phyloP scores from a whole-genome alignment of 345 rosid genomes.

The Brassica nigra region DNA sequence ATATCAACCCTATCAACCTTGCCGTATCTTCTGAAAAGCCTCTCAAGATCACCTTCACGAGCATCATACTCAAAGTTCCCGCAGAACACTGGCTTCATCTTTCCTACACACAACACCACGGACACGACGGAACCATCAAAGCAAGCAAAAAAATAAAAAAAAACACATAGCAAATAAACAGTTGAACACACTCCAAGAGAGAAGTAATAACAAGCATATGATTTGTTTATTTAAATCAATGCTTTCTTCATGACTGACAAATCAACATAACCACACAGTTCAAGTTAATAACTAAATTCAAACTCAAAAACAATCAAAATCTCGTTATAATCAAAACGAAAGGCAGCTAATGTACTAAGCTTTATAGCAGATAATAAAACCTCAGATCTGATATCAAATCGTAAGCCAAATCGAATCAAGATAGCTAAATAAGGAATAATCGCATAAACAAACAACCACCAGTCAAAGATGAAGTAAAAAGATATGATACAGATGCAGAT shows the following conservation, averaged over 20 bases:
- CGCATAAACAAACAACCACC: neutral
- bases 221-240: no score
- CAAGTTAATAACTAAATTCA: neutral
- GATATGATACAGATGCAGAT: neutral
- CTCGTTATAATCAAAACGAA: neutral
- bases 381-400: conserved; percentile 20
- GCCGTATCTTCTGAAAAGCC: conserved; percentile 85
- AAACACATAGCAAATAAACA: neutral
- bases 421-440: neutral
- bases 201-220: no score
- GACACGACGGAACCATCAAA: no score
- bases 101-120: conserved; percentile 27
- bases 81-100: conserved; percentile 86
- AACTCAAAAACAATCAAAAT: conserved; percentile 1
- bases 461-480: neutral
- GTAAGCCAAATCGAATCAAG: neutral
- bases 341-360: neutral
- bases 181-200: neutral
- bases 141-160: neutral
- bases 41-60: conserved; percentile 76
- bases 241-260: no score
- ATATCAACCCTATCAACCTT: conserved; percentile 88
- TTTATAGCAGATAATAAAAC: neutral
- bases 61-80: conserved; percentile 96
- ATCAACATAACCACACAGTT: no score